Evolutionary conservation across 176 grass and related monocot species (phyloP).

Genomic region (Hordeum marinum): DNA sequence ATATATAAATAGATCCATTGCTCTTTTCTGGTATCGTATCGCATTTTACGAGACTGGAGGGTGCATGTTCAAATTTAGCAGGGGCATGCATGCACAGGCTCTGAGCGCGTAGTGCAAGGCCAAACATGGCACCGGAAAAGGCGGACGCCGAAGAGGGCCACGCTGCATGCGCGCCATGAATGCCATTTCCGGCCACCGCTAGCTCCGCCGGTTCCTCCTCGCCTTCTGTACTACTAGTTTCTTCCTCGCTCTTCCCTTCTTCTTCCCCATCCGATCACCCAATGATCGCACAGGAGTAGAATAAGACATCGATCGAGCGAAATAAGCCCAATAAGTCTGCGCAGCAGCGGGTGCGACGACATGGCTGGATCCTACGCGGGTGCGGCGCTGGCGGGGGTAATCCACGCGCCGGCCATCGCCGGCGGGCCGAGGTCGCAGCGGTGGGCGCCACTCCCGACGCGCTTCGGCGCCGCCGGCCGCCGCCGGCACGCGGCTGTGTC

Average conservation of each 20-base stretch:
- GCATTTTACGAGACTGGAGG: neutral
- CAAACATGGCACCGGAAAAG: neutral
- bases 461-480: neutral
- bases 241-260: neutral
- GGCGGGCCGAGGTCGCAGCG: no score
- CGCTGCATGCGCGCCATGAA: neutral
- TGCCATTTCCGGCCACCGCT: neutral
- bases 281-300: neutral
- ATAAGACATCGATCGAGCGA: neutral
- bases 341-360: neutral
- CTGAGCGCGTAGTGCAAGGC: neutral
- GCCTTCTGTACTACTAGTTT: neutral
- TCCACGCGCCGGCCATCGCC: no score
- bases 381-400: neutral
- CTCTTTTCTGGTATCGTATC: neutral
- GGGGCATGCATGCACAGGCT: neutral
- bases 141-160: neutral
- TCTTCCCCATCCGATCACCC: neutral
- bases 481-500: neutral
- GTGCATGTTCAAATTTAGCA: neutral
- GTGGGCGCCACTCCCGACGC: neutral
- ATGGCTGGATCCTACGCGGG: neutral
- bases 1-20: neutral
- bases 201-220: neutral
- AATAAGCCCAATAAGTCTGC: no score